Conservation (phyloP, 75 land plant genomes). For the Gnetum montanum region DNA sequence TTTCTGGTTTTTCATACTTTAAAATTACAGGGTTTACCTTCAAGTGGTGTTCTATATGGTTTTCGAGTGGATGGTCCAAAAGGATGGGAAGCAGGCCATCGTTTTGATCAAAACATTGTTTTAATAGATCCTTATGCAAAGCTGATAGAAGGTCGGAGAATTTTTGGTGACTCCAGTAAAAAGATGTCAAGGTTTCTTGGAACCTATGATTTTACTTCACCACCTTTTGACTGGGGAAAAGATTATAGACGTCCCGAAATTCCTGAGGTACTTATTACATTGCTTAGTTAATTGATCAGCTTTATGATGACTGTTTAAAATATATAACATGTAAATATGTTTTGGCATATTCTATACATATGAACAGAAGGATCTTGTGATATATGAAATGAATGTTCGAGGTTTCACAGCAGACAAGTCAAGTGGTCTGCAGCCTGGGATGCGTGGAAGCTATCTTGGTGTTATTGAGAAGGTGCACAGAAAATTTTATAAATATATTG, state of each 20-base stretch:
- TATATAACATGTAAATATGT: neutral
- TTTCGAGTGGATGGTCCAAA: constrained; percentile 84
- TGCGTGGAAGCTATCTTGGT: constrained; percentile 87
- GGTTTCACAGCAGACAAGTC: constrained; percentile 89
- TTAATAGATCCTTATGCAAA: constrained; percentile 96
- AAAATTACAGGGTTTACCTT: constrained; percentile 50
- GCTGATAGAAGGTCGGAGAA: constrained; percentile 71
- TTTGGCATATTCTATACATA: neutral
- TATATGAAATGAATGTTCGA: constrained; percentile 98
- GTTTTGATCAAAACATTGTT: constrained; percentile 58
- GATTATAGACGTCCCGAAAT: constrained; percentile 54
- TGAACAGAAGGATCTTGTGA: constrained; percentile 79
- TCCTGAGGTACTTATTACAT: constrained; percentile 52
- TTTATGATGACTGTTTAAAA: neutral
- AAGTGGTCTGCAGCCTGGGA: constrained; percentile 49
- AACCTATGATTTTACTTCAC: constrained; percentile 62
- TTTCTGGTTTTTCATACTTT: neutral
- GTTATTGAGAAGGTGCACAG: constrained; percentile 86
- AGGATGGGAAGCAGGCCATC: constrained; percentile 79
- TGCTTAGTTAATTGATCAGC: neutral
- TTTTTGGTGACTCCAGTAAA: constrained; percentile 64
- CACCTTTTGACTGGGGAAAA: constrained; percentile 82
- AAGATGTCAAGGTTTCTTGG: constrained; percentile 58
- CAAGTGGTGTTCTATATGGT: constrained; percentile 78
- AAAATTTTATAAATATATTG: too few relatives aligned